phyloP scores from a whole-genome alignment of 495 filamentous ascomycete genomes.

The Xylaria flabelliformis region DNA sequence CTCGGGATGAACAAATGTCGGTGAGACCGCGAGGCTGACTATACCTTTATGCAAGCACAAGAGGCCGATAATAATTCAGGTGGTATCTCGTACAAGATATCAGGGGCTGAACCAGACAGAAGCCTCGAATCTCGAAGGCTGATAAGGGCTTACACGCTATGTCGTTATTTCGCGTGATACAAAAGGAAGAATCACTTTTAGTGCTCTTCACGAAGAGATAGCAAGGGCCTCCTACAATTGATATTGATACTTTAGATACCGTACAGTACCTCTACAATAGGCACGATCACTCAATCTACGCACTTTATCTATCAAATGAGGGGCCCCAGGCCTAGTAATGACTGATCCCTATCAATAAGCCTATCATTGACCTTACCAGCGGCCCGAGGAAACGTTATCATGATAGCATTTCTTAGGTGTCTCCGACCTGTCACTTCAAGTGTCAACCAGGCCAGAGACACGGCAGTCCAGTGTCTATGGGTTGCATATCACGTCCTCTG shows the following conservation, averaged over 20 bases:
- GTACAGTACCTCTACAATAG: too few species aligned
- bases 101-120: neutral
- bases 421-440: constrained; percentile 19
- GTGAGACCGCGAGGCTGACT: neutral
- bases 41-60: neutral
- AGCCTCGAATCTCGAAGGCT: neutral
- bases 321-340: neutral
- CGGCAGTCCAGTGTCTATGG: neutral
- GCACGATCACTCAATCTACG: constrained; percentile 4
- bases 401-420: constrained; percentile 1
- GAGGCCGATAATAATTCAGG: neutral
- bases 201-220: constrained; percentile 11
- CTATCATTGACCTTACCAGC: neutral
- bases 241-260: neutral
- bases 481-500: constrained; percentile 1
- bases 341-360: neutral
- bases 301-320: constrained; percentile 6
- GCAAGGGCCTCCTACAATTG: constrained; percentile 14
- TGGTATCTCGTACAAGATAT: neutral
- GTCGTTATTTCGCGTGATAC: neutral
- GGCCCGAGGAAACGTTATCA: constrained; percentile 10
- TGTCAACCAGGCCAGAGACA: neutral
- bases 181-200: neutral
- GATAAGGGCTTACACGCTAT: constrained; percentile 15
- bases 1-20: neutral